Conservation (phyloP, 2,329 filamentous ascomycete genomes). For the Aspergillus floridensis region DNA sequence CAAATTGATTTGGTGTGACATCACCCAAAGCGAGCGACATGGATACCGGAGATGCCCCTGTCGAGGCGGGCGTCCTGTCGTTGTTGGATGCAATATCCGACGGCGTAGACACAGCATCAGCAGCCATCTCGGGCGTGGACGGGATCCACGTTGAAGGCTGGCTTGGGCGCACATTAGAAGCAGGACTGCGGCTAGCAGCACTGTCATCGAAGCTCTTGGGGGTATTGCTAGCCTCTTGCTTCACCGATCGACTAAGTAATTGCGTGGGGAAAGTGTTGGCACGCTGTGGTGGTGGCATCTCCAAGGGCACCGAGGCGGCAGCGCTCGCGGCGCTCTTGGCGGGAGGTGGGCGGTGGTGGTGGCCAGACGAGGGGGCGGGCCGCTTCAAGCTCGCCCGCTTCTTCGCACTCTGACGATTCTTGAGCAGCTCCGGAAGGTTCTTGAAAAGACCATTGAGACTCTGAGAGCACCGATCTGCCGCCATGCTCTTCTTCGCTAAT, state of each 20-base stretch:
- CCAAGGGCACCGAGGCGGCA: slow-evolving; percentile 15
- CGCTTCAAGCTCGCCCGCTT: slow-evolving; percentile 50
- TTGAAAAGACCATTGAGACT: slow-evolving; percentile 78
- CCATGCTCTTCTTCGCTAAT: slow-evolving; percentile 79
- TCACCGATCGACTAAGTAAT: slow-evolving; percentile 24
- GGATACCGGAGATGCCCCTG: slow-evolving; percentile 18
- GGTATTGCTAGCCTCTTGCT: slow-evolving; percentile 23
- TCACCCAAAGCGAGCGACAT: slow-evolving; percentile 25
- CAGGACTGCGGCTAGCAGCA: slow-evolving; percentile 18
- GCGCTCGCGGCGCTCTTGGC: background rate
- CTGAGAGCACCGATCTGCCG: slow-evolving; percentile 79
- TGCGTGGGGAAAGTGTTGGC: slow-evolving; percentile 43
- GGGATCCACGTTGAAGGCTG: slow-evolving; percentile 26
- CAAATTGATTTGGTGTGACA: slow-evolving; percentile 26
- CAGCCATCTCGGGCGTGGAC: slow-evolving; percentile 27
- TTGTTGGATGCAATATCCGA: slow-evolving; percentile 22
- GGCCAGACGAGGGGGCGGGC: slow-evolving; percentile 34
- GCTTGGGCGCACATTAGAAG: slow-evolving; percentile 16
- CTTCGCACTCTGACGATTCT: slow-evolving; percentile 51
- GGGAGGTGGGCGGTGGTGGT: background rate
- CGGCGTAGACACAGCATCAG: slow-evolving; percentile 32
- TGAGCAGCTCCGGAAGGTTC: slow-evolving; percentile 71
- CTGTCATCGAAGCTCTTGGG: slow-evolving; percentile 34
- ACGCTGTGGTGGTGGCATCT: slow-evolving; percentile 29
- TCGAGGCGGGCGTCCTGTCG: slow-evolving; percentile 22